Evolutionary conservation across 805 yeast species (phyloP).

Genomic region (Saccharomycopsis fermentans): DNA sequence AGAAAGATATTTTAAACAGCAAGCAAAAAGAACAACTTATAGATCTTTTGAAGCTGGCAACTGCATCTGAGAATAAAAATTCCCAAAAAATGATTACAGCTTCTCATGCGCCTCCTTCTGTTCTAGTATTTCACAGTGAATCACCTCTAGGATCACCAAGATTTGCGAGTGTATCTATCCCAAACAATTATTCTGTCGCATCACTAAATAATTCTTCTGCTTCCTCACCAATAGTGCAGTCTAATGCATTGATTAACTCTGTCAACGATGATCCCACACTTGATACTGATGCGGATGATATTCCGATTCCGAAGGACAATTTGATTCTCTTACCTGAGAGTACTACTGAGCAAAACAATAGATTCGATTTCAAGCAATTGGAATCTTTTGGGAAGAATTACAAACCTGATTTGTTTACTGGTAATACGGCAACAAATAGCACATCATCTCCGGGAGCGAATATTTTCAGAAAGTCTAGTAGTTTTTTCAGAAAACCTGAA

Average conservation of each 20-base stretch:
- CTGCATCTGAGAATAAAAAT: not conserved
- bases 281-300: slow-evolving; percentile 12
- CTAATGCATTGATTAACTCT: not conserved
- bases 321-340: not conserved
- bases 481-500: slow-evolving; percentile 9
- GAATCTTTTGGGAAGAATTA: slow-evolving; percentile 1
- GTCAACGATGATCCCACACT: not conserved
- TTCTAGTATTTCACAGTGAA: not conserved
- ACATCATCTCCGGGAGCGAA: slow-evolving; percentile 4
- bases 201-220: slow-evolving; percentile 1
- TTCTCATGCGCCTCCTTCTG: not conserved
- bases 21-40: not conserved
- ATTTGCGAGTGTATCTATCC: slow-evolving; percentile 3
- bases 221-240: not conserved
- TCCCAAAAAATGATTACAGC: not conserved
- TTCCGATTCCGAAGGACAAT: slow-evolving; percentile 17
- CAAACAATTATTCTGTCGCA: slow-evolving; percentile 17
- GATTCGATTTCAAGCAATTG: not conserved
- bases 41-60: not conserved
- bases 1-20: not conserved
- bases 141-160: slow-evolving; percentile 1
- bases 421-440: not conserved
- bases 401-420: not conserved
- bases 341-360: not conserved
- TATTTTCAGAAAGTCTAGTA: slow-evolving; percentile 1